These are phyloP conservation scores for Aspergillus sp. DNA, from an alignment of 2,329 filamentous ascomycete genomes.

Conservation along the genomic window DNA sequence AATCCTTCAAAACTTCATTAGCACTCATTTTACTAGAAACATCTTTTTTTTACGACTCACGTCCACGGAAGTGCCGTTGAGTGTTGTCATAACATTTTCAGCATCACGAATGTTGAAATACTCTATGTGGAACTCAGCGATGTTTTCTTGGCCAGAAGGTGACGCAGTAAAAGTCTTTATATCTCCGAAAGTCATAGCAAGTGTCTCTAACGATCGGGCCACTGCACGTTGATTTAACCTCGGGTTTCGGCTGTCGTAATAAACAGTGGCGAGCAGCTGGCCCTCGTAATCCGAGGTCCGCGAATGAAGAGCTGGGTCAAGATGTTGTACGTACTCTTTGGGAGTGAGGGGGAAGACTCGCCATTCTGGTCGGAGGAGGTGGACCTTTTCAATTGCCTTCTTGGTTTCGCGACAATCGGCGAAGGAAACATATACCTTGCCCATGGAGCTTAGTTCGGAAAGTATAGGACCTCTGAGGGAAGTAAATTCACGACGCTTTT, in stretches of 20 bases:
- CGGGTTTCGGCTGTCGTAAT: slow-evolving; percentile 33
- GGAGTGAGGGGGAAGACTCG: slow-evolving; percentile 47
- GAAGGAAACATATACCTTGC: slow-evolving; percentile 57
- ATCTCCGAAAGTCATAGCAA: slow-evolving; percentile 39
- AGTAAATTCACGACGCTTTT: slow-evolving; percentile 35
- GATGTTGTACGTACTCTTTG: slow-evolving; percentile 45
- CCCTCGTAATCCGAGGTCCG: slow-evolving; percentile 53
- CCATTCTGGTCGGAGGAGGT: slow-evolving; percentile 50
- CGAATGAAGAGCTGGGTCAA: slow-evolving; percentile 26
- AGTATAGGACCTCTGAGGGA: slow-evolving; percentile 41
- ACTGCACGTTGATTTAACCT: slow-evolving; percentile 29
- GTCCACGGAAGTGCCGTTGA: slow-evolving; percentile 36
- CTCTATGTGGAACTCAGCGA: slow-evolving; percentile 40
- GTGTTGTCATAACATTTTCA: slow-evolving; percentile 34
- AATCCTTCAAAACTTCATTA: slow-evolving; percentile 22
- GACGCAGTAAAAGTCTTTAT: slow-evolving; percentile 36
- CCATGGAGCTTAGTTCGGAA: slow-evolving; percentile 34
- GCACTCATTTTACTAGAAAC: not conserved
- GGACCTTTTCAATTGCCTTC: slow-evolving; percentile 50
- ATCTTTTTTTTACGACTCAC: slow-evolving; percentile 28
- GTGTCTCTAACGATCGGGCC: slow-evolving; percentile 51
- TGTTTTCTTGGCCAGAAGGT: slow-evolving; percentile 27
- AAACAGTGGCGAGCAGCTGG: slow-evolving; percentile 55
- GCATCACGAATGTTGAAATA: slow-evolving; percentile 41
- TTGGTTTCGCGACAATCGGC: slow-evolving; percentile 62